Evolutionary conservation across 768 basidiomycete species (phyloP).

Genomic region (Hysterangium stoloniferum): DNA sequence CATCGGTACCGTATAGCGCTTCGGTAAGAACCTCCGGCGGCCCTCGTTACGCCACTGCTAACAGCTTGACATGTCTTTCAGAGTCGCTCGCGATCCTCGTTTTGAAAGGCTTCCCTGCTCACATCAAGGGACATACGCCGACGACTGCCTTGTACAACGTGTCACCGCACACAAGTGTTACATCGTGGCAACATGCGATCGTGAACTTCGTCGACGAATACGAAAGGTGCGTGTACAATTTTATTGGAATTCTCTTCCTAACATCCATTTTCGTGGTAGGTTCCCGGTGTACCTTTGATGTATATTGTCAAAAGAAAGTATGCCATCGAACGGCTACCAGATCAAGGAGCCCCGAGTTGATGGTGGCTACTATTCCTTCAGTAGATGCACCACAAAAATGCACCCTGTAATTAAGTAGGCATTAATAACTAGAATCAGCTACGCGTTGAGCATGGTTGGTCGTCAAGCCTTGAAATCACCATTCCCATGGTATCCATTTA

Average conservation of each 20-base stretch:
- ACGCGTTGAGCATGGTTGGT: too few relatives aligned
- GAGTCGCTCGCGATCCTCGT: constrained; percentile 93
- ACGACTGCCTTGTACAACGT: constrained; percentile 96
- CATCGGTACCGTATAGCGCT: constrained; percentile 92
- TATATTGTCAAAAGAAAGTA: constrained; percentile 91
- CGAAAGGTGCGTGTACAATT: constrained; percentile 42
- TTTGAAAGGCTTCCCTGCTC: constrained; percentile 92
- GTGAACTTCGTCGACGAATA: constrained; percentile 86
- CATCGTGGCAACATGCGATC: constrained; percentile 96
- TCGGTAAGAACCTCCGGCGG: constrained; percentile 47
- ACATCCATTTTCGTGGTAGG: constrained; percentile 15
- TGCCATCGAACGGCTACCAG: constrained; percentile 91
- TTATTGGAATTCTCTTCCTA: constrained; percentile 1
- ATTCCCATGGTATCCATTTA: too few relatives aligned
- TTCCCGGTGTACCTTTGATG: constrained; percentile 93
- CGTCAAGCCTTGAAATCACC: too few relatives aligned
- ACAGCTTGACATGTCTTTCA: constrained; percentile 28
- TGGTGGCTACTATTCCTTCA: neutral
- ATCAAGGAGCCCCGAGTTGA: constrained; percentile 71
- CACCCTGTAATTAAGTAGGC: too few relatives aligned
- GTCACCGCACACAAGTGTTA: constrained; percentile 94
- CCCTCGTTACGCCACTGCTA: neutral
- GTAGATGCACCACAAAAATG: too few relatives aligned
- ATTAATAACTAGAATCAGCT: too few relatives aligned
- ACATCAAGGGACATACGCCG: constrained; percentile 96